Conservation (phyloP, 495 filamentous ascomycete species). For the Hyphodiscus hymeniophilus region DNA sequence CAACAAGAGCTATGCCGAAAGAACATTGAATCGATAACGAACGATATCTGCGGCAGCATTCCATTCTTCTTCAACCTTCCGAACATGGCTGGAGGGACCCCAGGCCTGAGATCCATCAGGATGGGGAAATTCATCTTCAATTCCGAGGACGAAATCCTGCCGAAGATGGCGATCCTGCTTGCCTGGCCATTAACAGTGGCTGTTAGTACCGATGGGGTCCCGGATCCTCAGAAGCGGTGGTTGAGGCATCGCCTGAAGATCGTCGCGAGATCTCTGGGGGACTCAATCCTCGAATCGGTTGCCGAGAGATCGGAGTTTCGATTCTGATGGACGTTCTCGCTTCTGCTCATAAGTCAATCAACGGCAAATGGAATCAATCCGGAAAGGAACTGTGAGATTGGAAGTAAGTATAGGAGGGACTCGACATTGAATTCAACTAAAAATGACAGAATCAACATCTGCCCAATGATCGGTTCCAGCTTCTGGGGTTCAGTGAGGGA, state of each 20-base stretch:
- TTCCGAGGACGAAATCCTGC: conserved; percentile 7
- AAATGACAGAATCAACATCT: too few relatives aligned
- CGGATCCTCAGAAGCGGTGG: conserved; percentile 21
- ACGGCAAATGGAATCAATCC: too few relatives aligned
- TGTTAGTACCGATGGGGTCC: conserved; percentile 17
- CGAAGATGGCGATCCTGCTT: conserved; percentile 19
- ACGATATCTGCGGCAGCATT: conserved; percentile 18
- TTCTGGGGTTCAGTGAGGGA: too few relatives aligned
- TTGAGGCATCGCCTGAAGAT: conserved; percentile 14
- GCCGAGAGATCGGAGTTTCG: not conserved
- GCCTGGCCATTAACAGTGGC: conserved; percentile 26
- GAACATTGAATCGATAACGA: conserved; percentile 17
- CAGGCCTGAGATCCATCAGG: not conserved
- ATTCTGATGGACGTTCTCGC: too few relatives aligned
- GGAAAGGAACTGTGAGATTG: too few relatives aligned
- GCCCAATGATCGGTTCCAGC: too few relatives aligned
- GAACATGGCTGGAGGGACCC: not conserved
- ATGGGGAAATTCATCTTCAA: not conserved
- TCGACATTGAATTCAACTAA: too few relatives aligned
- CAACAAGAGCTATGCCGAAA: conserved; percentile 12
- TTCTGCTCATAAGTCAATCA: too few relatives aligned
- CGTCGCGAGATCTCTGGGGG: conserved; percentile 12
- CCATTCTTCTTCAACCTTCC: conserved; percentile 15
- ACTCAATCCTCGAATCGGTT: conserved; percentile 11
- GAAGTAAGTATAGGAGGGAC: too few relatives aligned